A percentile compares a stretch with the other conserved stretches of the same genome.
Conservation (phyloP, 1,139 yeast genomes). For the Zhuliangozyma blackwelliae region DNA sequence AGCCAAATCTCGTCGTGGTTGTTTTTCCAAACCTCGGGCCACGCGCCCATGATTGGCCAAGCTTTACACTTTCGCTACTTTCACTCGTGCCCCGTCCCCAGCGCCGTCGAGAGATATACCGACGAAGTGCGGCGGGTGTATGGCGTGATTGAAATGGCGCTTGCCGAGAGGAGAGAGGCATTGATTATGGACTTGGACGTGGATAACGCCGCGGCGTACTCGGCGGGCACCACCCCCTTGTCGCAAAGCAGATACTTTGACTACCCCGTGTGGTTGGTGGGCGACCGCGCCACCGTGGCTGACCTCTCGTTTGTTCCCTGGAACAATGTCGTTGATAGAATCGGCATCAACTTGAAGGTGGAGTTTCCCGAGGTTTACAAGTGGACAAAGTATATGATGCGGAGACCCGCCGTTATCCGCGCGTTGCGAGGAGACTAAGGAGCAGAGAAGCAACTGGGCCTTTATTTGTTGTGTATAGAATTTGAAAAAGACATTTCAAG, state of each 20-base stretch:
- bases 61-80: conserved; percentile 91
- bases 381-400: conserved; percentile 92
- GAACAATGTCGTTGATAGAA: conserved; percentile 92
- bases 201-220: conserved; percentile 84
- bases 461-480: no score
- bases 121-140: conserved; percentile 93
- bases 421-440: conserved; percentile 64
- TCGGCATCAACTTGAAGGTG: conserved; percentile 79
- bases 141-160: conserved; percentile 92
- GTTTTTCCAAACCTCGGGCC: conserved; percentile 93
- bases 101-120: conserved; percentile 87
- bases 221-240: conserved; percentile 84
- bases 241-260: conserved; percentile 85
- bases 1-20: conserved; percentile 87
- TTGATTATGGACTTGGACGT: conserved; percentile 85
- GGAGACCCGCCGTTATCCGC: conserved; percentile 77
- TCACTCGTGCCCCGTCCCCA: conserved; percentile 81
- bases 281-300: conserved; percentile 86
- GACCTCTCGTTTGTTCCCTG: conserved; percentile 93
- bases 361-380: conserved; percentile 95
- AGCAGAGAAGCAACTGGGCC: no score
- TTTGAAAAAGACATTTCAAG: no score
- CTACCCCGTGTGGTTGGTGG: conserved; percentile 93
- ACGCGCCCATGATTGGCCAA: conserved; percentile 97
- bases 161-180: conserved; percentile 90